Evolutionary conservation across 805 yeast genomes (phyloP).

Genomic region (Hanseniaspora vineae): DNA sequence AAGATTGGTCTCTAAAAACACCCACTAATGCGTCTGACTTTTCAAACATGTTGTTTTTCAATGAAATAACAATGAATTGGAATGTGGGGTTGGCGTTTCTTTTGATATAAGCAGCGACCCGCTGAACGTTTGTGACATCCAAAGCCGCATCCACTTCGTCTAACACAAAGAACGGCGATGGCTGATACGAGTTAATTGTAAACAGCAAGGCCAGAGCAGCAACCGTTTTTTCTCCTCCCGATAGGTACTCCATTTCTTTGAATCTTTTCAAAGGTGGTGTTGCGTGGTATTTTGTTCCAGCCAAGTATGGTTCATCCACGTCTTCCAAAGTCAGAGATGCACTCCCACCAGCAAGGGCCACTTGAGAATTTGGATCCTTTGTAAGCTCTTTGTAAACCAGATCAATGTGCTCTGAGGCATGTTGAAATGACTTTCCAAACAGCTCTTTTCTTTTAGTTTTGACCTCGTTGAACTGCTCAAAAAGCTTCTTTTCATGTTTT

Average conservation of each 20-base stretch:
- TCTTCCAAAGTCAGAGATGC: constrained; percentile 80
- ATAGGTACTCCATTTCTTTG: constrained; percentile 79
- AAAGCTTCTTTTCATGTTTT: constrained; percentile 41
- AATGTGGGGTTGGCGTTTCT: constrained; percentile 62
- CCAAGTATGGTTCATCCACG: constrained; percentile 76
- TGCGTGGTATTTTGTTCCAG: constrained; percentile 81
- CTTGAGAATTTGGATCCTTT: constrained; percentile 33
- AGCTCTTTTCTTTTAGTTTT: constrained; percentile 43
- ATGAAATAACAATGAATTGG: constrained; percentile 86
- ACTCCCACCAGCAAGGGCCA: constrained; percentile 81
- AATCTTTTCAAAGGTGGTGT: constrained; percentile 95
- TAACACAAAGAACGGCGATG: constrained; percentile 89
- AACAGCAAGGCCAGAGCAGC: constrained; percentile 90
- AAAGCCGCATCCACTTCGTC: constrained; percentile 99
- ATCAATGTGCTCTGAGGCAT: constrained; percentile 61
- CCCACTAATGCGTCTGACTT: constrained; percentile 87
- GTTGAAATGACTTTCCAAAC: constrained; percentile 66
- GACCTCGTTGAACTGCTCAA: constrained; percentile 44
- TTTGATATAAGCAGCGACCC: constrained; percentile 75
- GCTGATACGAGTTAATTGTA: constrained; percentile 81
- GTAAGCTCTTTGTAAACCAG: constrained; percentile 78
- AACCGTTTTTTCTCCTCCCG: constrained; percentile 95
- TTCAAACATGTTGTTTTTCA: constrained; percentile 79
- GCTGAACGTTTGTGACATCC: constrained; percentile 76
- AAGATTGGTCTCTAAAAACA: constrained; percentile 68